Evolutionary conservation across 2,329 filamentous ascomycete genomes (phyloP), one percentile per base, ranked within the genome.

Genomic region (Colletotrichum sp.): DNA sequence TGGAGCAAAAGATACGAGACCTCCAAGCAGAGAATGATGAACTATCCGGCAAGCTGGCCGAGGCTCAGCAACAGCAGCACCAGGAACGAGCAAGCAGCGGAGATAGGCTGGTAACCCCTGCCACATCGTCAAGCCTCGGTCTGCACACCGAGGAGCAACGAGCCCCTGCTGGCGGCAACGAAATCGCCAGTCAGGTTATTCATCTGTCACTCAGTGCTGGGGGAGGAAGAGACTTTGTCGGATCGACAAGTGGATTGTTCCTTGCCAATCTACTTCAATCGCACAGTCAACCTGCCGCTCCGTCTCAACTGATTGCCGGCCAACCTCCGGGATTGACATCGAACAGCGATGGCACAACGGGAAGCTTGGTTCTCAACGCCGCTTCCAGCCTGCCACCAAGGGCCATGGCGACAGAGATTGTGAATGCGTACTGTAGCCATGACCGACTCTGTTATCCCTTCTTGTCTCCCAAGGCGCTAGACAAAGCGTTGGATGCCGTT

Each of bases 391-490:
- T 87, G 0, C 86, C 86, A 1, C 79, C 84, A 0, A 80, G 84
- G 48, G 77, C 73, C 12, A 80, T 87, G 15, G 84, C 84, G 3
- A 78, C 80, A 9, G 81, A 83, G 10, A 80, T 87, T 0, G 73
- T 87, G n/a, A 80, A 82, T 28, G 86, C 85, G 5, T 88, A 87
- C 70, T 81, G 85, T 28, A 83, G 82, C 30, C 86, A 88, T 58
- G 85, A 87, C 43, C 83, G 87, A 16, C 80, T 88, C 4, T 84
- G 82, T 67, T 88, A 86, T 62, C 86, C 86, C 2, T 87, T 87
- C 65, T 78, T 88, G 12, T 81, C 81, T 1, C 82, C 83, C 0
- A 79, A 78, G 4, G 79, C 77, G 0, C 78, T 84, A 13, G 77
- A 82, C 26, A 77, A 78, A 1, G 81, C 80, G 1, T 9, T 82